Conservation (phyloP, 1,284 basidiomycete species). For the Hortiboletus rubellus region DNA sequence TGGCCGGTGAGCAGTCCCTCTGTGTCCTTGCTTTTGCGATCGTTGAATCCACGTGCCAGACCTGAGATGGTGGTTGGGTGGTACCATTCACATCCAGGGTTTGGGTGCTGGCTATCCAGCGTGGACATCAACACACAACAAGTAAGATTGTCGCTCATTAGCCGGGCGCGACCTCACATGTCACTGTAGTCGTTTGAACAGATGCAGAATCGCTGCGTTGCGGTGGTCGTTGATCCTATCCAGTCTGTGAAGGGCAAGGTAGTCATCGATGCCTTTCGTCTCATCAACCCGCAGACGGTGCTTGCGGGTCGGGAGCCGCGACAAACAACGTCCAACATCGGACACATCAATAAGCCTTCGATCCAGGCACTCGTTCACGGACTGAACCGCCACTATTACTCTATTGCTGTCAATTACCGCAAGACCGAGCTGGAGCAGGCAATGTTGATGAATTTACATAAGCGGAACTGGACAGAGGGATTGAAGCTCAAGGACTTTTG, state of each 20-base stretch:
- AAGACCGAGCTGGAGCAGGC: slow-evolving; percentile 96
- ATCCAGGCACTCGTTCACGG: slow-evolving; percentile 98
- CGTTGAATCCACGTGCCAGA: slow-evolving; percentile 42
- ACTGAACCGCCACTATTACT: slow-evolving; percentile 95
- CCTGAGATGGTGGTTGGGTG: slow-evolving; percentile 99
- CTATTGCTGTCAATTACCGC: slow-evolving; percentile 93
- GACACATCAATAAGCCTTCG: slow-evolving; percentile 97
- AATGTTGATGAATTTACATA: slow-evolving; percentile 99
- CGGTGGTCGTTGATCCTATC: slow-evolving; percentile 98
- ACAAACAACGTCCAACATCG: slow-evolving; percentile 98
- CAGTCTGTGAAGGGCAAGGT: slow-evolving; percentile 99
- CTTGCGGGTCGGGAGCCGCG: slow-evolving; percentile 92
- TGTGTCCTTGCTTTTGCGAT: neutral
- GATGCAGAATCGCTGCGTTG: slow-evolving; percentile 92
- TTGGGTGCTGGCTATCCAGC: slow-evolving; percentile 98
- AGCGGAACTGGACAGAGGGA: slow-evolving; percentile 97
- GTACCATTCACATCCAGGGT: slow-evolving; percentile 99
- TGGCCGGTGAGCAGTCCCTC: slow-evolving; percentile 62
- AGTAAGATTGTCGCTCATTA: slow-evolving; percentile 44
- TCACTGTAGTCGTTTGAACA: slow-evolving; percentile 88
- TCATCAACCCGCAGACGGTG: slow-evolving; percentile 87
- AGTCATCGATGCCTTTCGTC: slow-evolving; percentile 98
- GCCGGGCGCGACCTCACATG: slow-evolving; percentile 11
- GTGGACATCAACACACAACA: slow-evolving; percentile 99
- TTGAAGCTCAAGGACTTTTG: slow-evolving; percentile 89